Base-by-base conservation (phyloP, 75 land plant genomes). In the Adiantum capillusveneris region DNA sequence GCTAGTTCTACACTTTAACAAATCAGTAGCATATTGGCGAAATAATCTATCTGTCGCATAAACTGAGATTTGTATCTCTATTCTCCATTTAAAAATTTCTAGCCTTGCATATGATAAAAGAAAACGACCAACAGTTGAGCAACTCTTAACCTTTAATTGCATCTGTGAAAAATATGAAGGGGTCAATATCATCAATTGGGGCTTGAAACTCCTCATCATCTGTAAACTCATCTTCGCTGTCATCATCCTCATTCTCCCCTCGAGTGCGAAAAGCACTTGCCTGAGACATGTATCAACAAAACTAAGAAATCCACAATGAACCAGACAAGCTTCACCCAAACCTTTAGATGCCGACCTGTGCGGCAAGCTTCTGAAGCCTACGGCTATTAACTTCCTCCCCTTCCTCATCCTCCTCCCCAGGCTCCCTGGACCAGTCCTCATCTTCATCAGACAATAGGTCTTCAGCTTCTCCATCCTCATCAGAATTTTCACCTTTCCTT, bases 131-230 rank as follows among this genome's bases (percentile, higher is more conserved):
- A n/a, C n/a, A n/a, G n/a, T n/a, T n/a, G n/a, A n/a, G n/a, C n/a
- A n/a, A 45, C 19, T 7, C 0, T 25, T 48, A 65, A 93, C 98
- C 96, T 85, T 86, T 80, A 57, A 93, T 59, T 6, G 80, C 68
- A 43, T 93, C 98, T 24, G 88, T 76, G 75, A 93, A 93, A 73
- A 83, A 93, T 42, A 93, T 57, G 58, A 93, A 93, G 29, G 96
- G 81, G 58, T 93, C 98, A 41, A 93, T 80, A 16, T 83, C 81
- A 63, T 93, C 98, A 66, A 93, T 83, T 9, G 98, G 94, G 28
- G 98, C 82, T 51, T 93, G 98, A 49, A 90, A 67, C 62, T 93
- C 96, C 65, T 93, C 98, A 72, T 93, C 98, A 44, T 93, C 98
- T 57, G 83, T 80, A 36, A 66, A 78, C 31, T 83, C 84, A 63